Conservation (phyloP, 1,284 basidiomycete species). For the Moniliella sp. region DNA sequence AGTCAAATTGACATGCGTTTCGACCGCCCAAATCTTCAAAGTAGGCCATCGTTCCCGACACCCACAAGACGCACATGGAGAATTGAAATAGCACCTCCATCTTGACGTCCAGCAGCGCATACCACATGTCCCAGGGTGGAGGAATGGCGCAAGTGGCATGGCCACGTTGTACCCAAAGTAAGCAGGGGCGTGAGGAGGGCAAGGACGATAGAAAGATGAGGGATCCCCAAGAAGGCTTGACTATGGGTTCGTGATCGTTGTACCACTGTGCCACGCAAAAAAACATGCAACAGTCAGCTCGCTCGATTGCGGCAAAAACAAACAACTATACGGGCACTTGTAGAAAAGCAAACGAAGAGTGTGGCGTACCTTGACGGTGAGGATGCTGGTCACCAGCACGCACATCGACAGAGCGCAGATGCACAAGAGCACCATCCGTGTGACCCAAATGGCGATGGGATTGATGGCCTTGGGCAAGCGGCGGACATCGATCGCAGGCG, state of each 20-base stretch:
- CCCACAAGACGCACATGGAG: slow-evolving; percentile 30
- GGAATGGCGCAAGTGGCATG: slow-evolving; percentile 28
- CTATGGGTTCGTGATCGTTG: slow-evolving; percentile 31
- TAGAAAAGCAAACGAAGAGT: not conserved
- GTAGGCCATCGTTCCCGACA: slow-evolving; percentile 33
- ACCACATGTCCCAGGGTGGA: slow-evolving; percentile 31
- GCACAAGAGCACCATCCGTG: slow-evolving; percentile 21
- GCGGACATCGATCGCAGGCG: slow-evolving; percentile 8
- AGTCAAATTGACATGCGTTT: slow-evolving; percentile 28
- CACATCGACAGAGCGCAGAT: slow-evolving; percentile 24
- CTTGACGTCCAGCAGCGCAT: slow-evolving; percentile 28
- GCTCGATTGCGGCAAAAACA: too few relatives aligned
- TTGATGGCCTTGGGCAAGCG: slow-evolving; percentile 16
- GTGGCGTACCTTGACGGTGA: slow-evolving; percentile 9
- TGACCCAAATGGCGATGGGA: slow-evolving; percentile 20
- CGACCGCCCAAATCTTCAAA: slow-evolving; percentile 29
- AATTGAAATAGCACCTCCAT: slow-evolving; percentile 32
- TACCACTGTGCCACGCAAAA: slow-evolving; percentile 24
- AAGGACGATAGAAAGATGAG: slow-evolving; percentile 34
- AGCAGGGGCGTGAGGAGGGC: slow-evolving; percentile 20
- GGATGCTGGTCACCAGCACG: slow-evolving; percentile 22
- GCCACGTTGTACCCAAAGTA: slow-evolving; percentile 34
- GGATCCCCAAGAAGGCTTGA: slow-evolving; percentile 33
- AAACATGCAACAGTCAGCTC: too few relatives aligned
- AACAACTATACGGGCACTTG: not conserved